Percentiles rank a stretch among this genome's conserved stretches.
Evolutionary conservation across 2,329 filamentous ascomycete species (phyloP).

Genomic region (Trichoderma sp.): DNA sequence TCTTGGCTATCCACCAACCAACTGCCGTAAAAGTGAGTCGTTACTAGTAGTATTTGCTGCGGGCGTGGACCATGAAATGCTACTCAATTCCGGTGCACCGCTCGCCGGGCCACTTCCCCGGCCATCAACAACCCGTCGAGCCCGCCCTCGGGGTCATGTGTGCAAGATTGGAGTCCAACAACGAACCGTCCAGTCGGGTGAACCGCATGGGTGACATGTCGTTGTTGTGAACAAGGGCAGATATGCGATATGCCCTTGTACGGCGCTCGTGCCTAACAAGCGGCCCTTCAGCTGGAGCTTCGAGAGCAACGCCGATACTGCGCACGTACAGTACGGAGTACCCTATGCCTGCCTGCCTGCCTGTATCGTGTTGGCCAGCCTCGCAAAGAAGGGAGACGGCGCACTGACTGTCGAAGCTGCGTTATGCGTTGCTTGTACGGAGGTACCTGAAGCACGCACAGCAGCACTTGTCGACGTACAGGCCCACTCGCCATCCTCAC

Average conservation of each 20-base stretch:
- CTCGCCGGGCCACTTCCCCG: constrained; percentile 23
- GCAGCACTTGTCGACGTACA: not conserved
- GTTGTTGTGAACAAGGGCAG: constrained; percentile 5
- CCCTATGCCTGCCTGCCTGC: no score
- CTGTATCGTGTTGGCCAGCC: not conserved
- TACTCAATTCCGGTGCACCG: constrained; percentile 12
- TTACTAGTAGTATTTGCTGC: not conserved
- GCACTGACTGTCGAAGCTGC: not conserved
- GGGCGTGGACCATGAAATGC: constrained; percentile 9
- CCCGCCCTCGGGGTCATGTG: constrained; percentile 27
- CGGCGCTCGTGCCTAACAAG: constrained; percentile 14
- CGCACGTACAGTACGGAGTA: not conserved
- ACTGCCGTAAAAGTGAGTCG: not conserved
- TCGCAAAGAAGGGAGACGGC: not conserved
- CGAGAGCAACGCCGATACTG: not conserved
- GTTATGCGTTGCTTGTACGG: not conserved
- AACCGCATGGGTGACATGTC: constrained; percentile 15
- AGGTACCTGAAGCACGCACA: not conserved
- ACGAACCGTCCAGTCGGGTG: constrained; percentile 30
- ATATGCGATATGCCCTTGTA: constrained; percentile 6
- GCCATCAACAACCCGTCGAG: constrained; percentile 17
- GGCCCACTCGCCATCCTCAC: not conserved
- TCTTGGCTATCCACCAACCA: constrained; percentile 11
- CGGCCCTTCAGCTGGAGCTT: not conserved
- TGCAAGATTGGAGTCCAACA: constrained; percentile 21